These are phyloP conservation scores for Penicillium sp. DNA, from an alignment of 2,329 filamentous ascomycete species.

Conservation along the genomic window DNA sequence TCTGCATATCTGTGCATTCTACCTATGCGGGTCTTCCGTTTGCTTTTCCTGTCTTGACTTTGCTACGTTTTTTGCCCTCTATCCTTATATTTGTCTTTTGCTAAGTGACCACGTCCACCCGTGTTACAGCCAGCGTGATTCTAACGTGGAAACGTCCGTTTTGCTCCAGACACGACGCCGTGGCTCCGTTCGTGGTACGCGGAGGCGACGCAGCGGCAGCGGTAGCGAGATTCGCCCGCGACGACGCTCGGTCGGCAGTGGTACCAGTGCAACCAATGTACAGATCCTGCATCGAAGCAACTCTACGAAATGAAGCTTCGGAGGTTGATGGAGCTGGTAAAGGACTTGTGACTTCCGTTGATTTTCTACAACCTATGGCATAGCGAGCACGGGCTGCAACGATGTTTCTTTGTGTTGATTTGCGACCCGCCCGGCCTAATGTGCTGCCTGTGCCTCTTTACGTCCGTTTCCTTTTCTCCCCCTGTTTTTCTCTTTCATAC, in stretches of 20 bases:
- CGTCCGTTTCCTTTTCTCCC: conserved; percentile 21
- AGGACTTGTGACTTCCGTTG: conserved; percentile 26
- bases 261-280: conserved; percentile 35
- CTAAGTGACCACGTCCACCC: conserved; percentile 40
- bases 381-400: conserved; percentile 40
- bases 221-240: conserved; percentile 43
- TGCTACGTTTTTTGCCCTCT: not conserved
- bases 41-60: conserved; percentile 13
- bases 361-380: conserved; percentile 33
- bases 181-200: conserved; percentile 41
- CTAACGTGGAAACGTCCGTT: conserved; percentile 46
- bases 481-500: conserved; percentile 21
- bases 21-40: conserved; percentile 18
- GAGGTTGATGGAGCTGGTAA: conserved; percentile 14
- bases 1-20: conserved; percentile 24
- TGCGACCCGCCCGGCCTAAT: conserved; percentile 23
- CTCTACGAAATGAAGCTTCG: conserved; percentile 38
- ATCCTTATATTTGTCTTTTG: conserved; percentile 33
- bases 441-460: conserved; percentile 20
- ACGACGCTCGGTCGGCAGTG: conserved; percentile 39
- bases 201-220: conserved; percentile 43
- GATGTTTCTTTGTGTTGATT: conserved; percentile 31
- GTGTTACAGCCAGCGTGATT: conserved; percentile 47
- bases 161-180: conserved; percentile 48
- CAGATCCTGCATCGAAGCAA: conserved; percentile 43